Base-by-base conservation (phyloP, 805 yeast species). In the Blastobotrys americana region DNA sequence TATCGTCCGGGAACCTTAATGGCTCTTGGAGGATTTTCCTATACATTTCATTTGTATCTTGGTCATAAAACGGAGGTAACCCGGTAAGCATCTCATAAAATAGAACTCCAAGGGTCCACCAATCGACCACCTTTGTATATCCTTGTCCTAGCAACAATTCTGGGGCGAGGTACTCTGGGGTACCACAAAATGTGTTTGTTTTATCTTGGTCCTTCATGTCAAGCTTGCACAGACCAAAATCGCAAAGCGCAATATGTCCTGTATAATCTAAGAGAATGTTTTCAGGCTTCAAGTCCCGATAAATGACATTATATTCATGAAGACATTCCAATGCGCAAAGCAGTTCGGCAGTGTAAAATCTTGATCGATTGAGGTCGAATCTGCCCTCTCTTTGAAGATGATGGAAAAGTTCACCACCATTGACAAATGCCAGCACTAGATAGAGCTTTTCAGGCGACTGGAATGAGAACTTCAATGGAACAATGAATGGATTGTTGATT, bases 81-180 rank as follows among this genome's bases (percentile, higher is more conserved):
- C 97, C 96, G 1, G 97, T 88, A 49, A 93, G 71, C 98, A 93
- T 93, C 60, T 90, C 98, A 62, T 87, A 93, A 37, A 93, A 70
- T 43, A 93, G 71, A 15, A 90, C 89, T 35, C 98, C 98, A 55
- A 93, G 71, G 1, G 98, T 93, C 98, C 98, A 93, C 90, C 96
- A 93, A 65, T 93, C 98, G 18, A 93, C 97, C 6, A 84, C 83
- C 63, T 95, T 80, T 2, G 97, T 88, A 65, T 93, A 93, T 1
- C 97, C 97, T 61, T 85, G 88, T 40, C 94, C 93, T 55, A 88
- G 70, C 40, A 93, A 69, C 54, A 93, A 70, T 65, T 93, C 98
- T 1, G 98, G 98, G 1, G 97, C 96, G 54, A 93, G 71, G 64
- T 93, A 93, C 65, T 93, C 97, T 0, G 97, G 97, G 0, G 98